Base-by-base conservation (phyloP, 306 rosid genomes). In the Trifolium fragiferum region DNA sequence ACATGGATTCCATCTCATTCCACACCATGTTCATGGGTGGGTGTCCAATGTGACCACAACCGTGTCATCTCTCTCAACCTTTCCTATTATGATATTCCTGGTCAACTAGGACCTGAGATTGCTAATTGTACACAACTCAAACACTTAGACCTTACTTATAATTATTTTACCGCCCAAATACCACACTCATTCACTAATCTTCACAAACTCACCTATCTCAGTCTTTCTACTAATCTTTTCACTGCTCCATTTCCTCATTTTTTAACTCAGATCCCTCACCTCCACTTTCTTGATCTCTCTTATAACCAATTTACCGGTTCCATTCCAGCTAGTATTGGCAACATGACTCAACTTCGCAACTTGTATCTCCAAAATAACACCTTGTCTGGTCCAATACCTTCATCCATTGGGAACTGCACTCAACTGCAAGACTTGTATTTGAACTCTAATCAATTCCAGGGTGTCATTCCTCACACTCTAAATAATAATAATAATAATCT, bases 21-120 rank as follows among this genome's bases (percentile, higher is more conserved):
- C 73, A 84, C 86, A 53, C 94, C 97, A 16, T 93, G 98, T 66
- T 83, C 87, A 6, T 93, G 98, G 98, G 68, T 27, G 0, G 98
- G 97, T 70, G 71, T 93, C 20, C 25, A 68, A 9, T 91, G 98
- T 2, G 27, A 25, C 49, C 84, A 87, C 85, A 65, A 74, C 68
- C 63, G 66, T 73, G 87, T 91, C 2, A 8, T 85, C 55, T 68
- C 87, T 76, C 86, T 93, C 9, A 82, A 91, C 59, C 85, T 93
- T 73, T 40, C 92, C 11, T 47, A 16, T 25, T 80, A 12, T 38
- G 82, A 81, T 10, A 79, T 93, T 75, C 33, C 78, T 1, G 97
- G 97, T 73, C 80, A 37, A 16, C 44, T 93, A 13, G 90, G 91
- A 19, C 87, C 89, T 27, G 80, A 89, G 79, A 82, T 91, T 46